A percentile compares a stretch with the other conserved stretches of the same genome.
Conservation (phyloP, 441 rosid species). For the Hura crepitans region DNA sequence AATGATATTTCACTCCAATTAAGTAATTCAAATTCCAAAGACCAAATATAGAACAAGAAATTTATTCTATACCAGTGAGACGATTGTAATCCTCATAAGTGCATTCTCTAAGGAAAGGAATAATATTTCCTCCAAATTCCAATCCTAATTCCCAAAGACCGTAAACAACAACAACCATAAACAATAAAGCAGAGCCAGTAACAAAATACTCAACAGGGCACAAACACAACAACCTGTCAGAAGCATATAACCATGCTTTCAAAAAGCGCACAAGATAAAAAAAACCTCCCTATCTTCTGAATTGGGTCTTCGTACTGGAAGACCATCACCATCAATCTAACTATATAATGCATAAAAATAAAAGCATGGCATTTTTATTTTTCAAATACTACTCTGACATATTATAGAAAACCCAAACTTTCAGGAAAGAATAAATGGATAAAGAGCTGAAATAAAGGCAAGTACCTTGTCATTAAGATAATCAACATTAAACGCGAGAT, state of each 20-base stretch:
- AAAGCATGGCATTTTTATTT: neutral
- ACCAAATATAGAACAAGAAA: neutral
- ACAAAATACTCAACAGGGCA: neutral
- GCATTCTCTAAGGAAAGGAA: neutral
- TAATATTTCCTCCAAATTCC: neutral
- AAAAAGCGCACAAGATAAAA: neutral
- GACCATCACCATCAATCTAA: neutral
- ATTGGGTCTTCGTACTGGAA: neutral
- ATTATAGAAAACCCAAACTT: neutral
- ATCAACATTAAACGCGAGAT: conserved; percentile 88
- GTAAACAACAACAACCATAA: neutral
- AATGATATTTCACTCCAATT: neutral
- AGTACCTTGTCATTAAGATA: conserved; percentile 69
- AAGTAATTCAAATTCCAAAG: neutral
- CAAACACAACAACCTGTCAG: neutral
- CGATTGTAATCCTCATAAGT: neutral
- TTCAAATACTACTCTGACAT: neutral
- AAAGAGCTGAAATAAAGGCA: neutral
- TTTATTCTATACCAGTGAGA: neutral
- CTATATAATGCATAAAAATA: neutral
- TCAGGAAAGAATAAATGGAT: neutral
- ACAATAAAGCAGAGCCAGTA: neutral
- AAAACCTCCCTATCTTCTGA: neutral
- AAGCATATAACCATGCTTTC: neutral
- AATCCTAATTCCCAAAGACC: neutral